Evolutionary conservation across 441 rosid species (phyloP).

Genomic region (Isatis lusitanica): DNA sequence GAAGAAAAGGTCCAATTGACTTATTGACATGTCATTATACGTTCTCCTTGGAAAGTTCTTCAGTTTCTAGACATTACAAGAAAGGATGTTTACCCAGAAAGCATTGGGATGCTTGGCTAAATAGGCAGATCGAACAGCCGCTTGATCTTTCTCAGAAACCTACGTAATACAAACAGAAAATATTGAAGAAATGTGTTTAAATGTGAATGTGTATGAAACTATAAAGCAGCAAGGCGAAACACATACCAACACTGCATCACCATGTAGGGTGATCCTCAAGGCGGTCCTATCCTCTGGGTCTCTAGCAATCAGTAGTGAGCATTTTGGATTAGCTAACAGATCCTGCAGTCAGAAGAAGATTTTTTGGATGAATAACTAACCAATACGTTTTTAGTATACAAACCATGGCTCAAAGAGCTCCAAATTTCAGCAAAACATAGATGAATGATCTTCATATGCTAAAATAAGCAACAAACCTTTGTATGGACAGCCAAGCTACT

Average conservation of each 20-base stretch:
- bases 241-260: slow-evolving; percentile 77
- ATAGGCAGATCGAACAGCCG: slow-evolving; percentile 67
- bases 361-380: neutral
- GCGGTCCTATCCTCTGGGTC: slow-evolving; percentile 88
- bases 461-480: slow-evolving; percentile 49
- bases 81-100: slow-evolving; percentile 65
- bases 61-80: slow-evolving; percentile 10
- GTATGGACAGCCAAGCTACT: slow-evolving; percentile 85
- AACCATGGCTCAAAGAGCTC: neutral
- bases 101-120: slow-evolving; percentile 89
- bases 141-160: slow-evolving; percentile 65
- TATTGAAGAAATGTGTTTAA: slow-evolving; percentile 6
- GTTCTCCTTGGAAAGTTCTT: neutral
- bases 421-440: slow-evolving; percentile 2
- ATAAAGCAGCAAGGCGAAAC: neutral
- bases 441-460: neutral
- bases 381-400: neutral
- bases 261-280: slow-evolving; percentile 77
- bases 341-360: slow-evolving; percentile 49
- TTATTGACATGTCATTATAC: neutral
- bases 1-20: neutral
- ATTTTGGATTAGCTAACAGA: slow-evolving; percentile 72
- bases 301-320: slow-evolving; percentile 79
- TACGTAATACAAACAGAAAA: slow-evolving; percentile 24
- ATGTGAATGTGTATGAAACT: neutral